A percentile compares a stretch with the other conserved stretches of the same genome.
phyloP scores from a whole-genome alignment of 2,329 filamentous ascomycete species.

The Incumbomyces delicatus region DNA sequence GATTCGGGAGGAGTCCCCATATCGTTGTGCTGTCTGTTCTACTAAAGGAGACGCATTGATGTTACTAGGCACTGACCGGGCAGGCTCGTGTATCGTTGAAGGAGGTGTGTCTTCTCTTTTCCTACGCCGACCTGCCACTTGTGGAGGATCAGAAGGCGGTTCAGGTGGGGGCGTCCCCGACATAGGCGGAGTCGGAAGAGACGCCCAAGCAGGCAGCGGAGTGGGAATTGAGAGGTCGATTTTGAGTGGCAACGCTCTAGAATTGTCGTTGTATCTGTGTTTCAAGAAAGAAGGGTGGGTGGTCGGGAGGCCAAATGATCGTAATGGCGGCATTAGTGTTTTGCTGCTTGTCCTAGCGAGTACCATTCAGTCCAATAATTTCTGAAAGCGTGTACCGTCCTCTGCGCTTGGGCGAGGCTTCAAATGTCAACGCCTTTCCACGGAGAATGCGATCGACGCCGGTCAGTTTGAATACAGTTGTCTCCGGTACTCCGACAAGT shows the following conservation, averaged over 20 bases:
- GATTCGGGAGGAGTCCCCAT: conserved; percentile 18
- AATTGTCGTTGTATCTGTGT: conserved; percentile 23
- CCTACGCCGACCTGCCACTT: conserved; percentile 25
- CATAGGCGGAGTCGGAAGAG: conserved; percentile 34
- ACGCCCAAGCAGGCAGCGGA: conserved; percentile 28
- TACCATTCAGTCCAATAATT: not conserved
- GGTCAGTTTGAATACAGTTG: no score
- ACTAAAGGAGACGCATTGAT: conserved; percentile 1
- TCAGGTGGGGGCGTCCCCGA: conserved; percentile 32
- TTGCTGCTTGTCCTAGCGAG: not conserved
- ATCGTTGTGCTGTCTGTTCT: conserved; percentile 9
- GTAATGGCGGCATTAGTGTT: conserved; percentile 20
- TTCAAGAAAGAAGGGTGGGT: conserved; percentile 19
- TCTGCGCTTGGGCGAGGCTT: not conserved
- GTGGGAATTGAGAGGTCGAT: conserved; percentile 21
- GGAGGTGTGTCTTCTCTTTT: conserved; percentile 25
- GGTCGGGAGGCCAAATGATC: conserved; percentile 14
- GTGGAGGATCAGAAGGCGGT: conserved; percentile 29
- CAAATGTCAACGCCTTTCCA: no score
- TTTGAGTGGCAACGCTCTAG: conserved; percentile 21
- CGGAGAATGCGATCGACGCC: no score
- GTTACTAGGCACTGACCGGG: not conserved
- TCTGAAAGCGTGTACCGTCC: not conserved
- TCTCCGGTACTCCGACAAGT: no score
- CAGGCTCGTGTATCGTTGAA: not conserved